A percentile compares a stretch with the other conserved stretches of the same genome.
Conservation (phyloP, 495 filamentous ascomycete species). For the Parachaetomium inaequale region DNA sequence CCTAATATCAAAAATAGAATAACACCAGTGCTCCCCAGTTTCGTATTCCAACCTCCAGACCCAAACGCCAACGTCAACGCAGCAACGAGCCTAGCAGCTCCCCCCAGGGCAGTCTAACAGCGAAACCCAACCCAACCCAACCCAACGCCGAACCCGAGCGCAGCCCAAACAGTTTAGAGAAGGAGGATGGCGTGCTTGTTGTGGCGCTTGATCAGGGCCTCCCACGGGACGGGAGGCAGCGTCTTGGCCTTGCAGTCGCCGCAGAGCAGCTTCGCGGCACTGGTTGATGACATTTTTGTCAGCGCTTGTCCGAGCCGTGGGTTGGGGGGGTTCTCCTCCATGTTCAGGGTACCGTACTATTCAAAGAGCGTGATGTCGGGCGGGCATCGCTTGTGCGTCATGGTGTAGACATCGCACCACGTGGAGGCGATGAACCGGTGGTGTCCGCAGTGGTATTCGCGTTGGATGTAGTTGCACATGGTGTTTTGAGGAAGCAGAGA, state of each 20-base stretch:
- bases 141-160: neutral
- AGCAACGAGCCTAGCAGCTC: neutral
- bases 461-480: constrained; percentile 23
- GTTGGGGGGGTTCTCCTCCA: neutral
- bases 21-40: neutral
- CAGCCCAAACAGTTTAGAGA: neutral
- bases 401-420: constrained; percentile 29
- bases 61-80: neutral
- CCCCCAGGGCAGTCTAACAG: neutral
- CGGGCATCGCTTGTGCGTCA: constrained; percentile 23
- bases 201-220: constrained; percentile 23
- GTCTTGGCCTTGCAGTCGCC: constrained; percentile 27
- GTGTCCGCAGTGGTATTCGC: constrained; percentile 29
- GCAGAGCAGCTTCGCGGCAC: constrained; percentile 14
- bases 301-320: neutral
- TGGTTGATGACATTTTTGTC: neutral
- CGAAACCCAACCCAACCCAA: neutral
- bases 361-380: constrained; percentile 30
- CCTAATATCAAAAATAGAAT: neutral
- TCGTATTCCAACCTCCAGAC: neutral
- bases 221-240: constrained; percentile 21
- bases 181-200: neutral
- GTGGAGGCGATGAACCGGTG: constrained; percentile 28
- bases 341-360: constrained; percentile 5
- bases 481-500: neutral